These are phyloP conservation scores for Pugionium dolabratum DNA, from an alignment of 345 rosid genomes.

Conservation along the genomic window DNA sequence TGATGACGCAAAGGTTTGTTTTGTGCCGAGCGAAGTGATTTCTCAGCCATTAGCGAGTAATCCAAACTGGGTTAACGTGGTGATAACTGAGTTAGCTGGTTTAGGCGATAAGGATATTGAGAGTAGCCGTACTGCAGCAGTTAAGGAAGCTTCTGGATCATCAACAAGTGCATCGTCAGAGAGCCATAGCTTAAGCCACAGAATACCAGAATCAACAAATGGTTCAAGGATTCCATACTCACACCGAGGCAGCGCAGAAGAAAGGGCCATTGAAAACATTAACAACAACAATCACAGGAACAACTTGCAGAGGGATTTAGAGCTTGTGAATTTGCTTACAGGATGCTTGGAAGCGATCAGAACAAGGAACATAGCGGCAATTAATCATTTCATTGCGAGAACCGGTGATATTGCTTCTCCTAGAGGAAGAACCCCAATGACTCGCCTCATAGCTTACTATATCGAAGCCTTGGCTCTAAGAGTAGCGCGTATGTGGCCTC, in stretches of 20 bases:
- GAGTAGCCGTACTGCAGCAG: slow-evolving; percentile 57
- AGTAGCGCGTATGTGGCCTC: slow-evolving; percentile 89
- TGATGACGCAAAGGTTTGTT: slow-evolving; percentile 70
- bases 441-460: slow-evolving; percentile 74
- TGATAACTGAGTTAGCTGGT: slow-evolving; percentile 69
- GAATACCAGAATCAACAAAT: slow-evolving; percentile 48
- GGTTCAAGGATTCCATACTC: slow-evolving; percentile 49
- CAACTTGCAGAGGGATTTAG: slow-evolving; percentile 55
- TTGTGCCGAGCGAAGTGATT: slow-evolving; percentile 67
- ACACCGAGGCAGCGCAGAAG: slow-evolving; percentile 44
- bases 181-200: slow-evolving; percentile 58
- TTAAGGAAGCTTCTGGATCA: slow-evolving; percentile 75
- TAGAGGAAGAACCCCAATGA: slow-evolving; percentile 58
- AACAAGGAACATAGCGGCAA: slow-evolving; percentile 57
- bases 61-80: slow-evolving; percentile 75
- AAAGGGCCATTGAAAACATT: slow-evolving; percentile 44
- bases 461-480: slow-evolving; percentile 85
- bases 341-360: slow-evolving; percentile 87
- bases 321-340: slow-evolving; percentile 70
- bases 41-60: slow-evolving; percentile 69
- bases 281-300: slow-evolving; percentile 51
- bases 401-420: slow-evolving; percentile 88
- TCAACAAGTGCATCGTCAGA: slow-evolving; percentile 77
- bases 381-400: slow-evolving; percentile 68
- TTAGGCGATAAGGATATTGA: slow-evolving; percentile 65